Conservation (phyloP, 805 yeast genomes). For the Scheffersomyces spartinae region DNA sequence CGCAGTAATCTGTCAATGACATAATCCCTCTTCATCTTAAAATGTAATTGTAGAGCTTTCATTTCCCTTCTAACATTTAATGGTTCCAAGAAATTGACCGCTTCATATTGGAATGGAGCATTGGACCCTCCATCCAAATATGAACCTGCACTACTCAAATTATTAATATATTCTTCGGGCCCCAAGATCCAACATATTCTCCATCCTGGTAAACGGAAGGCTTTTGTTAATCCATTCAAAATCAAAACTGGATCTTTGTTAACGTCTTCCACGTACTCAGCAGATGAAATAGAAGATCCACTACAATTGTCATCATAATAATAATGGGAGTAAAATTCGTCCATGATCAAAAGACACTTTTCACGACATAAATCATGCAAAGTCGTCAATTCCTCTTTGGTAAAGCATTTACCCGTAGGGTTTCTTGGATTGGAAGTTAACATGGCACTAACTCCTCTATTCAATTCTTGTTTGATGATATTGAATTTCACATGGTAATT, state of each 20-base stretch:
- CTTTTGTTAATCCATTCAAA: constrained; percentile 49
- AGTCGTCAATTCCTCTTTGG: constrained; percentile 32
- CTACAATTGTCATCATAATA: constrained; percentile 43
- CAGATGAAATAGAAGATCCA: constrained; percentile 41
- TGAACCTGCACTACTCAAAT: constrained; percentile 48
- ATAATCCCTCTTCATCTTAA: constrained; percentile 46
- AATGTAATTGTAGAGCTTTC: constrained; percentile 46
- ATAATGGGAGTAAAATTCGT: constrained; percentile 50
- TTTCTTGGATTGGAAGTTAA: constrained; percentile 52
- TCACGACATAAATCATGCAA: constrained; percentile 43
- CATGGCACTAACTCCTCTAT: constrained; percentile 46
- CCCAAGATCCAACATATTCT: constrained; percentile 54
- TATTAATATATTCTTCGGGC: constrained; percentile 46
- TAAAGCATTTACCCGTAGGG: constrained; percentile 47
- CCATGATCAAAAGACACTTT: constrained; percentile 48
- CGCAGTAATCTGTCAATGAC: constrained; percentile 33
- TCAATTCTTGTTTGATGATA: constrained; percentile 38
- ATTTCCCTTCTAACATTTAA: constrained; percentile 37
- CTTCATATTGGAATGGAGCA: constrained; percentile 51
- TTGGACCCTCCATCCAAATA: constrained; percentile 51
- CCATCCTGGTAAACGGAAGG: constrained; percentile 56
- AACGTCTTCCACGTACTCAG: constrained; percentile 41
- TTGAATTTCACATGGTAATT: constrained; percentile 45
- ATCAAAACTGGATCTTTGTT: constrained; percentile 48
- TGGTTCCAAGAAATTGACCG: constrained; percentile 44